A percentile compares a stretch with the other conserved stretches of the same genome.
Conservation (phyloP, 768 basidiomycete genomes). For the Galerina marginata region DNA sequence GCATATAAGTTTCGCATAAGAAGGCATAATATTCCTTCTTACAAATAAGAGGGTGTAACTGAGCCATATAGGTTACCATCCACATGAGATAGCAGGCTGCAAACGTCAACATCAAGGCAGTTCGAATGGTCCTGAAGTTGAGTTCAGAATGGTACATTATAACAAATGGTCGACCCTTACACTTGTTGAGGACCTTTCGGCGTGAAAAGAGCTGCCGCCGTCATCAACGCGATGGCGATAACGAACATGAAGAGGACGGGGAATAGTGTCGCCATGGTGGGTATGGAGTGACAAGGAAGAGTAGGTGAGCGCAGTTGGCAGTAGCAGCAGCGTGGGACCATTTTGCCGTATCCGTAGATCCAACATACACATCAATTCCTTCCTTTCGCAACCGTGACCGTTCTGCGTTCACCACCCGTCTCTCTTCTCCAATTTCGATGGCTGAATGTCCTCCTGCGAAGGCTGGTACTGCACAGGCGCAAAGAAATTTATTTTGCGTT, state of each 20-base stretch:
- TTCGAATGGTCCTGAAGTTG: slow-evolving; percentile 75
- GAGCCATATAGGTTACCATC: slow-evolving; percentile 96
- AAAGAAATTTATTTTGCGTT: no score
- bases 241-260: slow-evolving; percentile 74
- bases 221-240: slow-evolving; percentile 68
- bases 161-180: slow-evolving; percentile 50
- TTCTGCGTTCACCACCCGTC: no score
- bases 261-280: slow-evolving; percentile 69
- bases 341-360: background rate
- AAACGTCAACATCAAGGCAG: slow-evolving; percentile 77
- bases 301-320: background rate
- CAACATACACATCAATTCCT: no score
- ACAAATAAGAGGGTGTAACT: slow-evolving; percentile 91
- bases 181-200: slow-evolving; percentile 92
- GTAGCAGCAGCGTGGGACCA: background rate
- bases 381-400: no score
- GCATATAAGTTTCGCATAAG: background rate
- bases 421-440: no score
- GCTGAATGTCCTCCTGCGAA: no score
- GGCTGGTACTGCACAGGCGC: no score
- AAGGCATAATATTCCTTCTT: slow-evolving; percentile 29
- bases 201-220: slow-evolving; percentile 65
- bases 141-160: background rate
- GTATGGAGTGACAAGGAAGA: slow-evolving; percentile 8
- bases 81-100: slow-evolving; percentile 93